Percentiles rank a stretch among this genome's conserved stretches.
Evolutionary conservation across 495 filamentous ascomycete species (phyloP).

Genomic region (Recurvomyces mirabilis): DNA sequence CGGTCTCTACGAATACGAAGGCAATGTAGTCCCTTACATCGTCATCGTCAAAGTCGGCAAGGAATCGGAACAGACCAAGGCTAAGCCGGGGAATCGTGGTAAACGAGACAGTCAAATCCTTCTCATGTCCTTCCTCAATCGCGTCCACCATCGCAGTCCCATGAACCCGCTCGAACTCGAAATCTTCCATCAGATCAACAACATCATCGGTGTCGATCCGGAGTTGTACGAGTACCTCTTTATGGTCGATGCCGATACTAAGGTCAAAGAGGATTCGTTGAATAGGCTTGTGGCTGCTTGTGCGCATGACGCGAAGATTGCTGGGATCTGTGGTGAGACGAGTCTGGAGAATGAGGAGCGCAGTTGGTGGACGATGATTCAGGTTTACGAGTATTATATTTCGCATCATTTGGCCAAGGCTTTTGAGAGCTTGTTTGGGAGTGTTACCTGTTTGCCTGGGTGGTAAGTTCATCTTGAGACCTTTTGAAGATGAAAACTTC

Average conservation of each 20-base stretch:
- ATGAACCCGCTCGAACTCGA: conserved; percentile 96
- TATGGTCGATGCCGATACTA: conserved; percentile 97
- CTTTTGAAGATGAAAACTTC: too few species aligned
- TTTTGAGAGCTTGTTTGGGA: conserved; percentile 90
- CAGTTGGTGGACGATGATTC: conserved; percentile 99
- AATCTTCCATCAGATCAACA: conserved; percentile 98
- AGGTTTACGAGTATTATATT: conserved; percentile 98
- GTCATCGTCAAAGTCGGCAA: conserved; percentile 96
- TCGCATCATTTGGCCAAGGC: conserved; percentile 89
- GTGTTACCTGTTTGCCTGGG: conserved; percentile 94
- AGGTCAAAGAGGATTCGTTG: conserved; percentile 81
- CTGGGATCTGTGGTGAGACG: conserved; percentile 94
- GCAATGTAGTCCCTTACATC: conserved; percentile 91
- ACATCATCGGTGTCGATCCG: conserved; percentile 95
- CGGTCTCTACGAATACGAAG: conserved; percentile 93
- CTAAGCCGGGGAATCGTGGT: conserved; percentile 94
- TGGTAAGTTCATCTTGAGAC: conserved; percentile 67
- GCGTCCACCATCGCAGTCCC: conserved; percentile 82
- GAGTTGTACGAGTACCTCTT: conserved; percentile 95
- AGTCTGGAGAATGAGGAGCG: conserved; percentile 89
- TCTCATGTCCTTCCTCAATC: conserved; percentile 82
- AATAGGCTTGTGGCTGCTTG: conserved; percentile 89
- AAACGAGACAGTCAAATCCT: conserved; percentile 95
- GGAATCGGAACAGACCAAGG: conserved; percentile 80
- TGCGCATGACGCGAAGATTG: conserved; percentile 88